Percentiles rank a stretch among this genome's conserved stretches.
Evolutionary conservation across 2,329 filamentous ascomycete genomes (phyloP).

Genomic region (Metarhizium album): DNA sequence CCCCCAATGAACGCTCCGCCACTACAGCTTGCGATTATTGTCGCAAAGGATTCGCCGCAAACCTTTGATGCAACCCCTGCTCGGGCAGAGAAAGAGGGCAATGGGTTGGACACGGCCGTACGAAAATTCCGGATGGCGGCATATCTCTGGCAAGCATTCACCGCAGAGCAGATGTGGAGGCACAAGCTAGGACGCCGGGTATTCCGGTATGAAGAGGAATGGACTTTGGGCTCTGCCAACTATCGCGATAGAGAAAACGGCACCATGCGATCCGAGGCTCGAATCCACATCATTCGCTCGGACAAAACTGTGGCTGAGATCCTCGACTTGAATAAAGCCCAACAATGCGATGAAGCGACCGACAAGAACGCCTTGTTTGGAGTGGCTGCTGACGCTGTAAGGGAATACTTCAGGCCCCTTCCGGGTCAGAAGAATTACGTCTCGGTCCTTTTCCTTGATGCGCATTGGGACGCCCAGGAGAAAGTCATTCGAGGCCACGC

Average conservation of each 20-base stretch:
- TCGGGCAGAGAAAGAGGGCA: constrained; percentile 67
- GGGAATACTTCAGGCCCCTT: constrained; percentile 61
- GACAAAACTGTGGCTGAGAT: constrained; percentile 81
- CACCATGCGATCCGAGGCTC: constrained; percentile 80
- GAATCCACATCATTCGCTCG: constrained; percentile 73
- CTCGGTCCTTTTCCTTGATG: constrained; percentile 74
- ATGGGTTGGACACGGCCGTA: constrained; percentile 67
- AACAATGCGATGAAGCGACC: constrained; percentile 61
- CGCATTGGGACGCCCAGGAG: constrained; percentile 69
- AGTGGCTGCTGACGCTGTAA: constrained; percentile 69
- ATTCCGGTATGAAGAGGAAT: constrained; percentile 91
- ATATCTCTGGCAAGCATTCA: constrained; percentile 95
- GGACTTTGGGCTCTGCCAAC: constrained; percentile 74
- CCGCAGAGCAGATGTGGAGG: constrained; percentile 89
- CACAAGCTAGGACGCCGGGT: constrained; percentile 76
- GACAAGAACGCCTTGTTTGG: constrained; percentile 64
- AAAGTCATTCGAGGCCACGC: constrained; percentile 71
- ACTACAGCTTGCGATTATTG: constrained; percentile 76
- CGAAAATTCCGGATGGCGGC: constrained; percentile 91
- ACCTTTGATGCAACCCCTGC: constrained; percentile 77
- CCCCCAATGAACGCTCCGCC: constrained; percentile 70
- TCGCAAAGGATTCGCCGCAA: constrained; percentile 78
- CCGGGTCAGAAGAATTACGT: constrained; percentile 81
- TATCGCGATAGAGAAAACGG: constrained; percentile 59
- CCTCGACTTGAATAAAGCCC: constrained; percentile 63